phyloP scores from a whole-genome alignment of 164 flowering plant species.

The Magnolia changhungtana region DNA sequence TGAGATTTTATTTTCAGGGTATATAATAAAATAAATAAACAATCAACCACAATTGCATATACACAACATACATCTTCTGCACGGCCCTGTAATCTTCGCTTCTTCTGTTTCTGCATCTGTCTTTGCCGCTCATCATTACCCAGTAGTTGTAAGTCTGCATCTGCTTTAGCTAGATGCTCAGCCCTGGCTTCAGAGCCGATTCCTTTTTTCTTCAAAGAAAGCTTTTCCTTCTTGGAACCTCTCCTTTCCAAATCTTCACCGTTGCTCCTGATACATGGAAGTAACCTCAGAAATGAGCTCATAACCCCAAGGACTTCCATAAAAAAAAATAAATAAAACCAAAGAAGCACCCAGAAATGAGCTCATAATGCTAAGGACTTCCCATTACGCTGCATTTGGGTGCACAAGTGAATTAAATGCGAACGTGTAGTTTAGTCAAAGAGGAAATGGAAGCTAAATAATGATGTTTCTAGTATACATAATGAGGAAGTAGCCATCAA shows the following conservation, averaged over 20 bases:
- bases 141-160: conserved; percentile 73
- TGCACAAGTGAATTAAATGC: too few species aligned
- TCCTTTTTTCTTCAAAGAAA: conserved; percentile 78
- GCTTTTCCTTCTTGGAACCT: conserved; percentile 52
- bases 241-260: conserved; percentile 39
- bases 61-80: conserved; percentile 65
- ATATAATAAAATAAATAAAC: not conserved
- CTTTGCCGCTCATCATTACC: conserved; percentile 63
- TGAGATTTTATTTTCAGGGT: not conserved
- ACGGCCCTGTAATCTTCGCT: conserved; percentile 82
- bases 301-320: too few species aligned
- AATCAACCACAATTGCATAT: not conserved
- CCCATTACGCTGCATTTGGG: too few species aligned
- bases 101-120: conserved; percentile 73
- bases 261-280: conserved; percentile 35
- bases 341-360: too few species aligned
- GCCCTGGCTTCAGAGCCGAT: conserved; percentile 92
- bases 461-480: too few species aligned
- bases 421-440: too few species aligned
- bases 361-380: too few species aligned
- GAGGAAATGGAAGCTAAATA: too few species aligned
- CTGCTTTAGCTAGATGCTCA: conserved; percentile 70
- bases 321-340: too few species aligned
- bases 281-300: not conserved
- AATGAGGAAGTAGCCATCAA: too few species aligned